These are phyloP conservation scores for Sequoia sempervirens DNA, from an alignment of 75 land plant species.

Conservation along the genomic window DNA sequence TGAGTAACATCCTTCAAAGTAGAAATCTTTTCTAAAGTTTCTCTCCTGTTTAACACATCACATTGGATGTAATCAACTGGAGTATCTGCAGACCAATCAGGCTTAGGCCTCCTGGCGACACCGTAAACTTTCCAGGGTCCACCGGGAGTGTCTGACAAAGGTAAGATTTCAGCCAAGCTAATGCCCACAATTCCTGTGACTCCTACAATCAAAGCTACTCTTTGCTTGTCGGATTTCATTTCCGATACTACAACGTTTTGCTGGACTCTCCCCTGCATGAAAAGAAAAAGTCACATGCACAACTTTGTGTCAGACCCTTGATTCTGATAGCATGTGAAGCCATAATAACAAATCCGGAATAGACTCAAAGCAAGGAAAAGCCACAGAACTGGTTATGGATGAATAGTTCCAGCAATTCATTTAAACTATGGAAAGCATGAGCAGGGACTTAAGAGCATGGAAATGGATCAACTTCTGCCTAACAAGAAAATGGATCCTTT, in stretches of 20 bases:
- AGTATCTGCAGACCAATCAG: constrained; percentile 21
- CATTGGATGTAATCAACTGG: constrained; percentile 45
- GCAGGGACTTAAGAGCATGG: too few species aligned
- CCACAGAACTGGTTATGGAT: too few species aligned
- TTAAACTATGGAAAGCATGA: too few species aligned
- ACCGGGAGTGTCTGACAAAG: constrained; percentile 54
- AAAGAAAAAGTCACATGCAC: not conserved
- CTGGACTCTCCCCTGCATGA: not conserved
- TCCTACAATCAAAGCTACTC: constrained; percentile 44
- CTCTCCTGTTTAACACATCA: constrained; percentile 39
- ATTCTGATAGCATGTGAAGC: too few species aligned
- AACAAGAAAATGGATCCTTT: too few species aligned
- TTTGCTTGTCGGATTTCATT: not conserved
- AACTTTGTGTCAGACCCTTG: too few species aligned
- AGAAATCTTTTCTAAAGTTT: constrained; percentile 48
- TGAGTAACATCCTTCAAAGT: constrained; percentile 65
- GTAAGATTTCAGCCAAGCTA: constrained; percentile 62
- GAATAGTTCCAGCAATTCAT: too few species aligned
- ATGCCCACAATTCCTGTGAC: constrained; percentile 73
- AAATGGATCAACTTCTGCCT: too few species aligned
- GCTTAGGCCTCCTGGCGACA: constrained; percentile 46
- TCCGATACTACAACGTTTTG: not conserved
- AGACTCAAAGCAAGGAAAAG: too few species aligned
- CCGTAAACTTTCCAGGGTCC: constrained; percentile 82
- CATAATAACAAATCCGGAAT: too few species aligned